A percentile compares a stretch with the other conserved stretches of the same genome.
phyloP scores from a whole-genome alignment of 768 basidiomycete genomes.

The Ramaria rubella region DNA sequence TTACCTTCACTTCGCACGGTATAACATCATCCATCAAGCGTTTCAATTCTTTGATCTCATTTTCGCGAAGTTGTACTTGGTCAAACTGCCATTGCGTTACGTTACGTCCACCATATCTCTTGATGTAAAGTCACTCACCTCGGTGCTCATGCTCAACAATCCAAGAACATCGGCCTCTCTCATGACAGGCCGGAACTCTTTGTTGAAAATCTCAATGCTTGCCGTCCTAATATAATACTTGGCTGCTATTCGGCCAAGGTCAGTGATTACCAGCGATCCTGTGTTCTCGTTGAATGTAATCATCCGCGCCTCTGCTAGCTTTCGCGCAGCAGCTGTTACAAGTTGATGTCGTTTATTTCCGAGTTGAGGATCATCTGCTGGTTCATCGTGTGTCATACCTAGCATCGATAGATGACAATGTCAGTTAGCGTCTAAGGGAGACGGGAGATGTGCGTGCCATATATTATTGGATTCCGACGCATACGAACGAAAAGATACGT shows the following conservation, averaged over 20 bases:
- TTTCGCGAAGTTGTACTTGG: conserved; percentile 90
- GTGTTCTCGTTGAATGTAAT: conserved; percentile 59
- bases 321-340: conserved; percentile 56
- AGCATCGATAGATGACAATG: conserved; percentile 11
- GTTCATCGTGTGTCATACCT: conserved; percentile 71
- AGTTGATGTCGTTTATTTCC: conserved; percentile 63
- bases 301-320: conserved; percentile 71
- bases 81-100: conserved; percentile 55
- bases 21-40: conserved; percentile 51
- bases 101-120: background rate
- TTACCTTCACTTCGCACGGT: conserved; percentile 75
- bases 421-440: background rate
- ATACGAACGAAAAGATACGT: conserved; percentile 96
- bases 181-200: conserved; percentile 73
- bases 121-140: conserved; percentile 42
- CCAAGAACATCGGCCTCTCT: conserved; percentile 85
- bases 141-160: conserved; percentile 85
- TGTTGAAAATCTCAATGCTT: conserved; percentile 84
- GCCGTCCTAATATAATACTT: conserved; percentile 89
- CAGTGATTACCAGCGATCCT: conserved; percentile 67
- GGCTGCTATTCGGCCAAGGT: conserved; percentile 91
- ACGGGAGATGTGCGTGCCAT: conserved; percentile 44
- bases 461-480: conserved; percentile 82
- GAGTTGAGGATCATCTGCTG: conserved; percentile 66
- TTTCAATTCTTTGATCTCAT: conserved; percentile 79